Conservation (phyloP, 768 basidiomycete species). For the Termitomyces sp. region DNA sequence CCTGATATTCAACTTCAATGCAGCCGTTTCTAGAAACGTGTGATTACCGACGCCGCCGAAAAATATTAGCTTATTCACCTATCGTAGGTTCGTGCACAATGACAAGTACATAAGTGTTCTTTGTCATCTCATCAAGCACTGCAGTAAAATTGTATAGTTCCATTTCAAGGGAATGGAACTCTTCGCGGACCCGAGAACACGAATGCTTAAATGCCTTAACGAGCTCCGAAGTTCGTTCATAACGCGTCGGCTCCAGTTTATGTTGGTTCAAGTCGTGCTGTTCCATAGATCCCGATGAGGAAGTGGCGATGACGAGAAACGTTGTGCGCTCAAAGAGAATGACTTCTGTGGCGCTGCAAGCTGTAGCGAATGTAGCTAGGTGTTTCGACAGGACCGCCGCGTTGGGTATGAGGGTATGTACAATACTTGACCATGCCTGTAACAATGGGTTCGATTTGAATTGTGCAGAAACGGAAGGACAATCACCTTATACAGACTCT, state of each 20-base stretch:
- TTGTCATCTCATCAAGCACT: constrained; percentile 87
- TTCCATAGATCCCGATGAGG: constrained; percentile 25
- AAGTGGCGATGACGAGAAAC: constrained; percentile 94
- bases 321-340: constrained; percentile 96
- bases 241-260: constrained; percentile 61
- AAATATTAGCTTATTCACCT: constrained; percentile 36
- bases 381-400: constrained; percentile 85
- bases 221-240: constrained; percentile 86
- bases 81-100: constrained; percentile 87
- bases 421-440: constrained; percentile 97
- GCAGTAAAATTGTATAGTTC: constrained; percentile 82
- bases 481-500: constrained; percentile 87
- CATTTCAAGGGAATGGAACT: constrained; percentile 84
- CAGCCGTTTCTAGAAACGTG: constrained; percentile 70
- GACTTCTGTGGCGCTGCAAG: constrained; percentile 89
- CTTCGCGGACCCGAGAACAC: constrained; percentile 78
- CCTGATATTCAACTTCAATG: constrained; percentile 81
- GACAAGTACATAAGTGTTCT: constrained; percentile 89
- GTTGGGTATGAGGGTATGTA: constrained; percentile 95
- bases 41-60: background rate
- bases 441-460: background rate
- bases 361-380: constrained; percentile 77
- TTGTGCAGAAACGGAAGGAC: background rate
- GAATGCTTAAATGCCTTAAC: constrained; percentile 95
- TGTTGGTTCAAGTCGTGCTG: constrained; percentile 29